Evolutionary conservation across 768 basidiomycete genomes (phyloP), one percentile per base, ranked within the genome.

Genomic region (Porpolomopsis calyptriformis): DNA sequence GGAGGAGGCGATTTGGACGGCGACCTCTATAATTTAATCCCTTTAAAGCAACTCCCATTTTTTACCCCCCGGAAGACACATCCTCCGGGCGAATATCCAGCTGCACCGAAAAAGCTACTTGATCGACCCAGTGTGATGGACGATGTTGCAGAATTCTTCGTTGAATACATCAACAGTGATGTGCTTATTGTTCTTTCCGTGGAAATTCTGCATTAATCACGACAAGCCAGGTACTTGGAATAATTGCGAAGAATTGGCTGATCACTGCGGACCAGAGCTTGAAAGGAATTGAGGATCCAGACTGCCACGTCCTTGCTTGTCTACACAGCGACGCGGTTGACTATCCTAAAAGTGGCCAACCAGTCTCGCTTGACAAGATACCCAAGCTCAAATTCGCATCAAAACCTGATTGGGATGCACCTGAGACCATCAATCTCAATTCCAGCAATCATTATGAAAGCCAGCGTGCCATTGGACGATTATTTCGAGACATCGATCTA

Each of bases 1-100:
- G 80, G 81, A 2, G 82, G 82, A 1, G 82, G 82, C 0, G 83
- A 85, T 55, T 62, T 83, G 8, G 82, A 85, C 55, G 82, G 81
- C 19, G 80, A 82, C 47, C 58, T 65, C 8, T 81, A 77, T 48
- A 77, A 77, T 46, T 50, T 79, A 0, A 67, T 77, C 27, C 71
- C 72, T 2, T 54, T 76, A 38, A 52, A 61, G 4, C 49, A 60
- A 18, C 55, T 64, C 14, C 68, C 71, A 11, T 58, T 60, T 29
- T 69, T 74, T 41, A 27, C 14, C 9, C 60, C 60, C 1, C 46
- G 46, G 12, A 46, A 40, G 2, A 57, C 53, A 2, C 52, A 55
- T 24, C 2, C 23, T 3, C 73, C 82, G 2, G 78, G 74, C 1
- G 55, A 54, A 12, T 84, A 84, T 54, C 54, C 59, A 1, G 64